Conservation (phyloP, 83 land plant genomes). For the Thuja plicata region DNA sequence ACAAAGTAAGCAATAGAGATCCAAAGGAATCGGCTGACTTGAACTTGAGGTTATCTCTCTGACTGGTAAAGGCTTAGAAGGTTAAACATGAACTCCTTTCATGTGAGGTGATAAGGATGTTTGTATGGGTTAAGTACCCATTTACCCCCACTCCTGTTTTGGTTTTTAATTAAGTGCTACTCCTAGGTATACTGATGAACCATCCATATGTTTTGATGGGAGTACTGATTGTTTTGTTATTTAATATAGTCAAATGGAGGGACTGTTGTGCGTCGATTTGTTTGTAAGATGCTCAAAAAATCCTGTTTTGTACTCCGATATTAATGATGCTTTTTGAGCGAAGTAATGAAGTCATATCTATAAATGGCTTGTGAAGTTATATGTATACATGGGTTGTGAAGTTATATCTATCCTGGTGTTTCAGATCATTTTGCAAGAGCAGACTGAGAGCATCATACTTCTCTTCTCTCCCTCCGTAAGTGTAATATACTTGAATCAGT, state of each 20-base stretch:
- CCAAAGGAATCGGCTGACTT: not conserved
- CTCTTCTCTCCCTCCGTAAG: not conserved
- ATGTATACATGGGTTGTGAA: not conserved
- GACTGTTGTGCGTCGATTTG: not conserved
- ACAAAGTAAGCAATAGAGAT: not conserved
- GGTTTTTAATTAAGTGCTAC: not conserved
- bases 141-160: not conserved
- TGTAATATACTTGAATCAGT: not conserved
- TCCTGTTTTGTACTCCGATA: not conserved
- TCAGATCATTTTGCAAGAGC: not conserved
- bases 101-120: not conserved
- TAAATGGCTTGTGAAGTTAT: not conserved
- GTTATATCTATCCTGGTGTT: not conserved
- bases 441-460: not conserved
- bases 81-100: not conserved
- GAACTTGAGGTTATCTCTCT: slow-evolving; percentile 5
- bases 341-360: not conserved
- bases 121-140: not conserved
- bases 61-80: not conserved
- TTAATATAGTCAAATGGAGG: not conserved
- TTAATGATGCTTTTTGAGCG: not conserved
- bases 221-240: not conserved
- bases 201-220: not conserved
- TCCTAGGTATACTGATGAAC: not conserved
- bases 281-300: not conserved